These are phyloP conservation scores for Centaurea solstitialis DNA, from an alignment of 129 eudicot species.

Conservation along the genomic window DNA sequence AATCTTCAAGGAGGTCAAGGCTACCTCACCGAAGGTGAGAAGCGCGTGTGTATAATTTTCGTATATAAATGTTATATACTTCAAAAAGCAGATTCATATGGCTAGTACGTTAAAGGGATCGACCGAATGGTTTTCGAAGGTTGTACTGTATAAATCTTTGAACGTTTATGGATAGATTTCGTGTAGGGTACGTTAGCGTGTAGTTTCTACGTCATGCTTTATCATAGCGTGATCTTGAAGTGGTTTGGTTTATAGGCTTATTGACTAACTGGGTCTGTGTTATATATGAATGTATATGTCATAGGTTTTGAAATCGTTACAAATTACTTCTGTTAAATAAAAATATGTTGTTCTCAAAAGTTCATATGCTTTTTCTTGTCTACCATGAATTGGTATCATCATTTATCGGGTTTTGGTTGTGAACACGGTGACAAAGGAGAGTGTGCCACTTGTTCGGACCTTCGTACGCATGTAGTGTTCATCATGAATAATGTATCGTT, in stretches of 20 bases:
- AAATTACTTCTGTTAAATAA: background rate
- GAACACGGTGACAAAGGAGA: too few species aligned
- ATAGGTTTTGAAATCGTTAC: background rate
- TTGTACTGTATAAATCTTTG: background rate
- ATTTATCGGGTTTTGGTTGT: too few species aligned
- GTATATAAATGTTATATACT: background rate
- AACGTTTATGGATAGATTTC: background rate
- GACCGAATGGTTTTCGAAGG: constrained; percentile 1
- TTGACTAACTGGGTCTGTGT: background rate
- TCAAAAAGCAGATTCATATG: background rate
- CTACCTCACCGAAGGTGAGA: background rate
- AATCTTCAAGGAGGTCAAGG: background rate
- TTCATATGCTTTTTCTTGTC: background rate
- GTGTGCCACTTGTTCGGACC: too few species aligned
- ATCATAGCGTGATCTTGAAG: background rate
- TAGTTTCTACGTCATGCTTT: background rate
- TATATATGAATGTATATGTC: background rate
- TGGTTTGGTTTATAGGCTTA: background rate
- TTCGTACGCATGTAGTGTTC: too few species aligned
- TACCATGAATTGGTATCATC: background rate
- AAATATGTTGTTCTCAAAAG: background rate
- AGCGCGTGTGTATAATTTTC: background rate
- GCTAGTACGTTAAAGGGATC: background rate
- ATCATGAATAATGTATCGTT: too few species aligned
- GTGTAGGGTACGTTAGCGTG: background rate